Evolutionary conservation across 495 filamentous ascomycete genomes (phyloP).

Genomic region (Aspergillus haitiensis): DNA sequence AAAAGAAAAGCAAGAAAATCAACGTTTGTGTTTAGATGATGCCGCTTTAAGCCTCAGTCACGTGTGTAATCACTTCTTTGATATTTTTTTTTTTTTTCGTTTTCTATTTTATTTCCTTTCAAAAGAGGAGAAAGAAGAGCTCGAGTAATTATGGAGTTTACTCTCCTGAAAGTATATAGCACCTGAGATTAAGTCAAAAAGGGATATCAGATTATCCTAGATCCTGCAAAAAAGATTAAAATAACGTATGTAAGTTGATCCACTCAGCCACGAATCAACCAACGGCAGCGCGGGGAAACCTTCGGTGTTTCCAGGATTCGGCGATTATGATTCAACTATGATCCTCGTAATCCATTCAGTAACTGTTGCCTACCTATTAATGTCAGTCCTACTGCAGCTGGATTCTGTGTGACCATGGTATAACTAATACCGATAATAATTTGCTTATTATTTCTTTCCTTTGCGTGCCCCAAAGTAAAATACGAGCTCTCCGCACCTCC

Average conservation of each 20-base stretch:
- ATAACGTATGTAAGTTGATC: too few species aligned
- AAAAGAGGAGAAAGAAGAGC: too few species aligned
- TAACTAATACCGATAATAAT: not conserved
- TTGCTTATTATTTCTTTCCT: slow-evolving; percentile 16
- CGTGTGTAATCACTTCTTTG: not conserved
- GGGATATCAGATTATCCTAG: too few species aligned
- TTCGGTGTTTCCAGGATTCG: not conserved
- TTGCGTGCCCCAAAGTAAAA: not conserved
- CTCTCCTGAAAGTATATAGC: too few species aligned
- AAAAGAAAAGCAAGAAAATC: too few species aligned
- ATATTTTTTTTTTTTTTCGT: too few species aligned
- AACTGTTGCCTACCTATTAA: slow-evolving; percentile 19
- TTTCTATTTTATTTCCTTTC: too few species aligned
- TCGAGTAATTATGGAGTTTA: too few species aligned
- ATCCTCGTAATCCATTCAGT: not conserved
- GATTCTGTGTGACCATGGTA: slow-evolving; percentile 9
- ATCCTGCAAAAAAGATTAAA: too few species aligned
- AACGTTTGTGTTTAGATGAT: not conserved
- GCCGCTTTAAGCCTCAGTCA: not conserved
- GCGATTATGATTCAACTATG: not conserved
- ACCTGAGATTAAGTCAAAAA: too few species aligned
- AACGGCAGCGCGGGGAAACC: too few species aligned
- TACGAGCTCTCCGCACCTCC: slow-evolving; percentile 3
- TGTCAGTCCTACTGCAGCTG: slow-evolving; percentile 8
- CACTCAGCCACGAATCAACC: too few species aligned